Conservation (phyloP, 1,139 yeast species). For the Scheffersomyces titani region DNA sequence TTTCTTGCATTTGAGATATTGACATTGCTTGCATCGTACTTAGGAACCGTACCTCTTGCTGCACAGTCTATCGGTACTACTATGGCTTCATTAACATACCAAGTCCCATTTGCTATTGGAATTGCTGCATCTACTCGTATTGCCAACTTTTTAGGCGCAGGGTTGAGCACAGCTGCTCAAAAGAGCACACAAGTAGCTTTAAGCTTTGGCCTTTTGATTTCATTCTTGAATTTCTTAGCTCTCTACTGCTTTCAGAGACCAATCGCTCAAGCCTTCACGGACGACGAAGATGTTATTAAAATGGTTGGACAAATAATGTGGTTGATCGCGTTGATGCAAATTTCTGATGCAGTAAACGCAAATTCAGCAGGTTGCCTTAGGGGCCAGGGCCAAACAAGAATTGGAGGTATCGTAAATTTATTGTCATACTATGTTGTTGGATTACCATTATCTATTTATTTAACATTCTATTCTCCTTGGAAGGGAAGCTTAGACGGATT, state of each 20-base stretch:
- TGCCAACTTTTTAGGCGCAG: conserved; percentile 61
- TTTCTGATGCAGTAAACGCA: conserved; percentile 59
- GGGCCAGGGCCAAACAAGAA: conserved; percentile 61
- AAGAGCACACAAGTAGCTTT: conserved; percentile 49
- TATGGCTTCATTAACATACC: conserved; percentile 53
- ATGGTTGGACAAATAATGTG: conserved; percentile 49
- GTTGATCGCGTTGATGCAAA: conserved; percentile 55
- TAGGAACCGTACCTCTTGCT: conserved; percentile 56
- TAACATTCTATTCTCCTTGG: conserved; percentile 49
- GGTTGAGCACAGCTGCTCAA: conserved; percentile 46
- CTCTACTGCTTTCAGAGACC: conserved; percentile 37
- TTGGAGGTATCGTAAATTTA: conserved; percentile 58
- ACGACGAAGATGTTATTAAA: conserved; percentile 42
- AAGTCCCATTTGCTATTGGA: conserved; percentile 60
- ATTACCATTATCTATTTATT: conserved; percentile 48
- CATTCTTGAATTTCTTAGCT: conserved; percentile 40
- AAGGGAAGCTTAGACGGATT: conserved; percentile 50
- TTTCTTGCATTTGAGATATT: conserved; percentile 72
- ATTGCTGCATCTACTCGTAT: conserved; percentile 62
- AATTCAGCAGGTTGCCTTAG: conserved; percentile 61
- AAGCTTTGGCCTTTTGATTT: conserved; percentile 43
- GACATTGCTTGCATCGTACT: conserved; percentile 61
- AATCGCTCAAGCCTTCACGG: conserved; percentile 42
- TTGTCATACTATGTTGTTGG: conserved; percentile 55
- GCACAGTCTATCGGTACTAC: conserved; percentile 62